Percentiles rank a stretch among this genome's conserved stretches.
Evolutionary conservation across 2,329 filamentous ascomycete species (phyloP).

Genomic region (Colletotrichum lupini): DNA sequence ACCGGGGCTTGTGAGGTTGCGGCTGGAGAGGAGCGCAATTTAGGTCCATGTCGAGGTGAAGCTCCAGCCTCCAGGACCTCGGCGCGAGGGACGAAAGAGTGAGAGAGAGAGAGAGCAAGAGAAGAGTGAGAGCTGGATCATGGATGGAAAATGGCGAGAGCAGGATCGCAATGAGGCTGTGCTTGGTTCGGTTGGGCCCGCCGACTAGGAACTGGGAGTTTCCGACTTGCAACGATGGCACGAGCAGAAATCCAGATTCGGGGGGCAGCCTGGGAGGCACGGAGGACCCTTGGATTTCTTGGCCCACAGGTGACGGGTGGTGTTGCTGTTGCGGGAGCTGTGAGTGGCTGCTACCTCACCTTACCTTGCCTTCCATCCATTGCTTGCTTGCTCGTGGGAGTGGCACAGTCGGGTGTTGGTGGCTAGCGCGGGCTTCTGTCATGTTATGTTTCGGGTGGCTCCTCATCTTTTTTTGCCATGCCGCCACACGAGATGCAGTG

Average conservation of each 20-base stretch:
- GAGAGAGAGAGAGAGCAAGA: too few relatives aligned
- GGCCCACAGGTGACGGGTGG: not conserved
- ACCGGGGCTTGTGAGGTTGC: not conserved
- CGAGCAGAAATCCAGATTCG: not conserved
- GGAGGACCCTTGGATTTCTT: constrained; percentile 8
- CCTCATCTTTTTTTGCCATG: constrained; percentile 7
- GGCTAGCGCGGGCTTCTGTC: constrained; percentile 32
- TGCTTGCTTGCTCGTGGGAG: not conserved
- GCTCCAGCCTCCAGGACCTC: not conserved
- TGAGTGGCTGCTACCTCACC: constrained; percentile 16
- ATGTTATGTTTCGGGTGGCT: constrained; percentile 32
- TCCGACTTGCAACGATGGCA: constrained; percentile 14
- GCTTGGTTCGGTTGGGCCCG: constrained; percentile 30
- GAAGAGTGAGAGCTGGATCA: not conserved
- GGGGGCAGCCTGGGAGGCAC: not conserved
- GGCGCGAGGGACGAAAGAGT: not conserved
- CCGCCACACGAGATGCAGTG: constrained; percentile 8
- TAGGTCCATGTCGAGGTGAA: not conserved
- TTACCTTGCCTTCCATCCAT: too few relatives aligned
- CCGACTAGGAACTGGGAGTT: constrained; percentile 15
- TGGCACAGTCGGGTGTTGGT: not conserved
- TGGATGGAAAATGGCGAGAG: not conserved
- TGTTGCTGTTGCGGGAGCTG: constrained; percentile 9
- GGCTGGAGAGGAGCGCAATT: not conserved
- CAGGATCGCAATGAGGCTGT: constrained; percentile 14